Evolutionary conservation across 2,329 filamentous ascomycete genomes (phyloP), one percentile per base, ranked within the genome.

Genomic region (Exophiala aquamarina): DNA sequence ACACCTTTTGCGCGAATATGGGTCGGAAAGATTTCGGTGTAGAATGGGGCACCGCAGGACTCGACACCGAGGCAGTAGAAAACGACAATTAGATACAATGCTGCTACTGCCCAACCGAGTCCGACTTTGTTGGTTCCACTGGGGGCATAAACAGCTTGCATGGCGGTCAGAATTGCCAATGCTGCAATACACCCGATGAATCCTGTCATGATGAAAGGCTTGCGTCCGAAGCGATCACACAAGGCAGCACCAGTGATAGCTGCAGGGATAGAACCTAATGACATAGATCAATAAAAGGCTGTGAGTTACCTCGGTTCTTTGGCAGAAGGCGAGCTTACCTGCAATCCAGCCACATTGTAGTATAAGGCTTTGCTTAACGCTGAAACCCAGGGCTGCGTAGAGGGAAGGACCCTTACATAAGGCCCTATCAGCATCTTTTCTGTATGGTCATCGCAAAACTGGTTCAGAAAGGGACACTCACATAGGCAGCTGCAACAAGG

Each of bases 311-410:
- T 26, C 23, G 6, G 11, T 6, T 11, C 20, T 9, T 19, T 20
- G 14, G 20, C 20, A 13, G 11, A 4, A 13, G 14, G 18, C 4
- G 7, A 18, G 14, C 35, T 15, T 19, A 15, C 35, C 15, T 8
- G 35, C 19, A 20, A 37, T 37, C 35, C 36, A 46, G 21, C 34
- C 43, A 28, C 33, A 19, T 5, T 35, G 35, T 17, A 39, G 38
- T 8, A 39, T 21, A 13, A 46, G 23, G 20, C 38, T 33, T 28
- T 40, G 26, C 33, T 31, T 19, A 1, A 66, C 70, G 2, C 62
- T 59, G 32, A 77, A 69, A 3, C 72, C 72, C 0, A 76, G 65
- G 2, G 68, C 63, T 10, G 61, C 58, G 54, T 75, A 75, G 31
- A 76, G 68, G 1, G 19, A 18, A 37, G 18, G 14, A 13, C n/a